Evolutionary conservation across 1,284 basidiomycete species (phyloP).

Genomic region (Sporisorium graminicola): DNA sequence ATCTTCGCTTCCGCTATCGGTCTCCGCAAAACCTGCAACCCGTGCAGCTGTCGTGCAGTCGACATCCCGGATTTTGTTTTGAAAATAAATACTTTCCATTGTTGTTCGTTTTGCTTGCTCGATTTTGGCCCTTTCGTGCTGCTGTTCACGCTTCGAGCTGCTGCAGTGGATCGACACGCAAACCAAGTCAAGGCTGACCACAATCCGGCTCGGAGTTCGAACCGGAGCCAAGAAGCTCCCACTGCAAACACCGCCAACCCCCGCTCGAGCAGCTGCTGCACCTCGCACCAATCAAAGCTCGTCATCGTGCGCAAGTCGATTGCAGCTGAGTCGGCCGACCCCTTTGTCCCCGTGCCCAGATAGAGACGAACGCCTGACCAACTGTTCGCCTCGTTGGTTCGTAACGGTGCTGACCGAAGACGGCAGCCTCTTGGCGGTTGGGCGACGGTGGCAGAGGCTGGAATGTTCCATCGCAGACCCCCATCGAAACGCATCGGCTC

Average conservation of each 20-base stretch:
- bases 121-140: too few relatives aligned
- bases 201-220: neutral
- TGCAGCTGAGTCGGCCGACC: neutral
- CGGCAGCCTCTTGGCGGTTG: too few relatives aligned
- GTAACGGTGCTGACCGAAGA: too few relatives aligned
- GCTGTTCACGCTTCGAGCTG: too few relatives aligned
- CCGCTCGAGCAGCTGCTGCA: neutral
- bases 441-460: neutral
- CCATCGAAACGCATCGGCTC: neutral
- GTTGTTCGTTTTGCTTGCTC: neutral
- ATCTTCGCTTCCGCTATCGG: conserved; percentile 10
- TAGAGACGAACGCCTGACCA: neutral
- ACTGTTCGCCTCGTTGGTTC: too few relatives aligned
- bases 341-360: neutral
- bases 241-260: neutral
- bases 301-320: neutral
- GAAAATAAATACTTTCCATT: too few relatives aligned
- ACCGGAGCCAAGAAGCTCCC: neutral
- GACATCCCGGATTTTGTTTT: conserved; percentile 9
- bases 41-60: conserved; percentile 11
- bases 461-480: conserved; percentile 6
- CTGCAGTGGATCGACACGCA: neutral
- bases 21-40: conserved; percentile 3
- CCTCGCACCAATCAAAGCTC: neutral
- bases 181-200: too few relatives aligned